Evolutionary conservation across 106 monocot species (phyloP).

Genomic region (Vanilla planifolia): DNA sequence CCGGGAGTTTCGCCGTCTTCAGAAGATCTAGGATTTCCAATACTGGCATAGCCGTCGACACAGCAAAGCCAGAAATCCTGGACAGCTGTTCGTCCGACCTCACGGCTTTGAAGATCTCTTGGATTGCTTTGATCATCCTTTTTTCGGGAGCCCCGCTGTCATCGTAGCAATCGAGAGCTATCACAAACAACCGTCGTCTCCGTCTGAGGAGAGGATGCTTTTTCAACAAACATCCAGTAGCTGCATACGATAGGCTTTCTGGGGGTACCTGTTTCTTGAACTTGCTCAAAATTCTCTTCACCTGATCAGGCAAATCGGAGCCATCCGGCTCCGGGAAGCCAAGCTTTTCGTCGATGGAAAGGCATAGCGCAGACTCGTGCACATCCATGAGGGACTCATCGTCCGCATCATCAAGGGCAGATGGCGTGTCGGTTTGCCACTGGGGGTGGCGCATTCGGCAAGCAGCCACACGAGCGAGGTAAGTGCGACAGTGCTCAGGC

Average conservation of each 20-base stretch:
- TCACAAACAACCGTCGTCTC: slow-evolving; percentile 68
- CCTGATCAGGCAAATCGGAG: slow-evolving; percentile 60
- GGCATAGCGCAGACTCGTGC: slow-evolving; percentile 72
- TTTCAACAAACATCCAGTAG: slow-evolving; percentile 9
- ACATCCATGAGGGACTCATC: slow-evolving; percentile 81
- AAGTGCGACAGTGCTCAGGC: slow-evolving; percentile 94
- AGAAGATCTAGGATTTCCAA: slow-evolving; percentile 53
- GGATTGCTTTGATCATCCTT: slow-evolving; percentile 66
- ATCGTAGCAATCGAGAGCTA: slow-evolving; percentile 73
- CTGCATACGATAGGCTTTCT: slow-evolving; percentile 13
- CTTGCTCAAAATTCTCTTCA: slow-evolving; percentile 63
- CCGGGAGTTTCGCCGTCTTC: slow-evolving; percentile 44
- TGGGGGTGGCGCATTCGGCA: slow-evolving; percentile 91
- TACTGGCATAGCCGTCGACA: slow-evolving; percentile 85
- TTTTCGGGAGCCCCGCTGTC: slow-evolving; percentile 58
- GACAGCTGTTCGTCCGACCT: slow-evolving; percentile 76
- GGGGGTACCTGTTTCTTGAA: slow-evolving; percentile 36
- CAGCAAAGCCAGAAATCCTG: slow-evolving; percentile 80
- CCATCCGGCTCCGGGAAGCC: slow-evolving; percentile 27
- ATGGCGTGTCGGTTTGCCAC: slow-evolving; percentile 82
- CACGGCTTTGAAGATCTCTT: slow-evolving; percentile 66
- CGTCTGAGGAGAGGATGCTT: slow-evolving; percentile 72
- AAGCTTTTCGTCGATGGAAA: slow-evolving; percentile 63
- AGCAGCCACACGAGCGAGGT: slow-evolving; percentile 78
- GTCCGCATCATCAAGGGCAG: slow-evolving; percentile 24